Percentiles rank a stretch among this genome's conserved stretches.
These are phyloP conservation scores for Phytophthora citrophthora DNA, from an alignment of 352 stramenopile species.

Conservation along the genomic window DNA sequence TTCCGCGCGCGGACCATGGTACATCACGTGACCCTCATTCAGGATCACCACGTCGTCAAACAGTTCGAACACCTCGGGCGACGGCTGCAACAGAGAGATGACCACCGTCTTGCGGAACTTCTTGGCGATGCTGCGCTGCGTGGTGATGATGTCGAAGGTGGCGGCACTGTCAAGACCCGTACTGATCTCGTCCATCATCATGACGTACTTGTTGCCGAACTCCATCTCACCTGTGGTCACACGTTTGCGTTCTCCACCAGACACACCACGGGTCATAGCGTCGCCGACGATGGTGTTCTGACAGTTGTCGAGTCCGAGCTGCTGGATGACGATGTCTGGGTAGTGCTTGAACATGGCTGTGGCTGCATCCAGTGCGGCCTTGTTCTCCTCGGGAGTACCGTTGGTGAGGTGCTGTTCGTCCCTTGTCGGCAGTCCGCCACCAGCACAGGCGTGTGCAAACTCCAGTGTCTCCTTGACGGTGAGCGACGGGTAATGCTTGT, in stretches of 20 bases:
- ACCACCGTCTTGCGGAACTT: conserved; percentile 59
- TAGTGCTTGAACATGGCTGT: conserved; percentile 41
- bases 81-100: conserved; percentile 89
- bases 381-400: conserved; percentile 43
- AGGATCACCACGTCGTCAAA: conserved; percentile 95
- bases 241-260: conserved; percentile 76
- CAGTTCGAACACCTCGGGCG: conserved; percentile 91
- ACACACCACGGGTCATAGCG: conserved; percentile 69
- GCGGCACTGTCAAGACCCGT: conserved; percentile 71
- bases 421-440: conserved; percentile 32
- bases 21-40: conserved; percentile 90
- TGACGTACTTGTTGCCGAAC: conserved; percentile 83
- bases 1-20: conserved; percentile 70
- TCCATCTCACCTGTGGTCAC: conserved; percentile 83
- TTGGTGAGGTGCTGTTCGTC: conserved; percentile 22
- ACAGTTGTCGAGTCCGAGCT: conserved; percentile 58
- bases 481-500: conserved; percentile 49
- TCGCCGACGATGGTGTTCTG: conserved; percentile 76
- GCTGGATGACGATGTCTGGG: conserved; percentile 51
- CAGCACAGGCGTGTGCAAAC: conserved; percentile 44
- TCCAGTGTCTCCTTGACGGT: conserved; percentile 65
- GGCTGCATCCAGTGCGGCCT: conserved; percentile 27
- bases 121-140: conserved; percentile 53
- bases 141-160: conserved; percentile 70
- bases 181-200: conserved; percentile 87